phyloP scores from a whole-genome alignment of 768 basidiomycete genomes.

The Mycena metata region DNA sequence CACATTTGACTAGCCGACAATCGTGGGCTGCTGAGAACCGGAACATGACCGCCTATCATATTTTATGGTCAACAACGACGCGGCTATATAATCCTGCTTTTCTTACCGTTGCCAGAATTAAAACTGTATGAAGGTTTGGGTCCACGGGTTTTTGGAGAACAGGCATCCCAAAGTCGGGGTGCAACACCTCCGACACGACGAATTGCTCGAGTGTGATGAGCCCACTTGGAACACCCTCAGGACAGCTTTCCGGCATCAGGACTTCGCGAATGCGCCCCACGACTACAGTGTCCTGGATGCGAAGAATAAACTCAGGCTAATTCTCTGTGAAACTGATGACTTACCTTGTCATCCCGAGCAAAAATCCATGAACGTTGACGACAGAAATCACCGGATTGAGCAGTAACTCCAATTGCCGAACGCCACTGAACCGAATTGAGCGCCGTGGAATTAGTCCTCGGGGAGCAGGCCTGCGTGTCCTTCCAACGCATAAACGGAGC shows the following conservation, averaged over 20 bases:
- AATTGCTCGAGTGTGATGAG: not conserved
- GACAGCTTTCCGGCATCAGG: not conserved
- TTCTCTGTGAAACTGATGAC: not conserved
- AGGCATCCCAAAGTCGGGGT: constrained; percentile 16
- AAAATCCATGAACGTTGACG: constrained; percentile 7
- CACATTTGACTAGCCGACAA: constrained; percentile 14
- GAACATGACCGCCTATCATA: constrained; percentile 11
- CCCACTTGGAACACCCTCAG: not conserved
- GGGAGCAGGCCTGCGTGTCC: not conserved
- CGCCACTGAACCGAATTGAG: not conserved
- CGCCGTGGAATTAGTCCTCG: not conserved
- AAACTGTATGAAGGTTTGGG: not conserved
- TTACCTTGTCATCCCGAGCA: not conserved
- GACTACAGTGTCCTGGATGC: not conserved
- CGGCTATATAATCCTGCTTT: too few relatives aligned
- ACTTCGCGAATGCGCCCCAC: constrained; percentile 6
- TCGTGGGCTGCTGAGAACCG: too few relatives aligned
- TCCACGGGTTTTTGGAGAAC: not conserved
- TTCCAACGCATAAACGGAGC: not conserved
- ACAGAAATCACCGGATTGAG: constrained; percentile 1
- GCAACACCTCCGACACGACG: not conserved
- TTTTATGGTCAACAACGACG: too few relatives aligned
- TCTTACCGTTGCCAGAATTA: not conserved
- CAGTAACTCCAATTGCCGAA: not conserved
- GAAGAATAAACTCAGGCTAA: not conserved